These are phyloP conservation scores for Castanea sativa DNA, from an alignment of 306 rosid genomes.

Conservation along the genomic window DNA sequence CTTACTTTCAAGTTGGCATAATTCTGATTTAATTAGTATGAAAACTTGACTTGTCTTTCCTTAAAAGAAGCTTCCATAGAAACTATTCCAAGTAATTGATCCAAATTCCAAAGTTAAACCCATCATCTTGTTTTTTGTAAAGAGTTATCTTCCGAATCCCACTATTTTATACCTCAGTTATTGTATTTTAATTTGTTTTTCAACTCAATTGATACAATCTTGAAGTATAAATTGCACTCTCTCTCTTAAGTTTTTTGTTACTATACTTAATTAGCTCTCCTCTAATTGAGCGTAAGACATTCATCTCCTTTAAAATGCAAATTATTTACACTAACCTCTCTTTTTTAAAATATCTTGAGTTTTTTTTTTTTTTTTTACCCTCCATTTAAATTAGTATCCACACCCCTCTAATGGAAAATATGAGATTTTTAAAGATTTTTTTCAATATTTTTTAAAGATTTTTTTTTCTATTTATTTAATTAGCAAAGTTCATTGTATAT, in stretches of 20 bases:
- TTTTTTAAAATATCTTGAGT: too few relatives aligned
- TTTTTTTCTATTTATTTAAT: too few relatives aligned
- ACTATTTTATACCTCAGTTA: background rate
- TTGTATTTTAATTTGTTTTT: background rate
- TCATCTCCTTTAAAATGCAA: too few relatives aligned
- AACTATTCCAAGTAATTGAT: background rate
- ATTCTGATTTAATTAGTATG: background rate
- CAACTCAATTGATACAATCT: background rate
- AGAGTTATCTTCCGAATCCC: background rate
- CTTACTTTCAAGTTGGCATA: background rate
- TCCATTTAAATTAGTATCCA: too few relatives aligned
- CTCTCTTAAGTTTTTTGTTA: background rate
- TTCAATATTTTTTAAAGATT: too few relatives aligned
- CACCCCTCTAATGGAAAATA: too few relatives aligned
- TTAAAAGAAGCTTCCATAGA: background rate
- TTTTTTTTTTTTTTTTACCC: too few relatives aligned
- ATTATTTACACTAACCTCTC: too few relatives aligned
- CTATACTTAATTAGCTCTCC: too few relatives aligned
- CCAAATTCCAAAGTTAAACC: background rate
- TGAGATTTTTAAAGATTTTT: too few relatives aligned
- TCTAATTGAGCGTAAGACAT: too few relatives aligned
- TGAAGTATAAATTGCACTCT: background rate
- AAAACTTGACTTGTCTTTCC: background rate
- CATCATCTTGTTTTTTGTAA: background rate
- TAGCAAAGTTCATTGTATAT: too few relatives aligned